These are phyloP conservation scores for Ophiocordyceps robertsii DNA, from an alignment of 2,329 filamentous ascomycete genomes.

Conservation along the genomic window DNA sequence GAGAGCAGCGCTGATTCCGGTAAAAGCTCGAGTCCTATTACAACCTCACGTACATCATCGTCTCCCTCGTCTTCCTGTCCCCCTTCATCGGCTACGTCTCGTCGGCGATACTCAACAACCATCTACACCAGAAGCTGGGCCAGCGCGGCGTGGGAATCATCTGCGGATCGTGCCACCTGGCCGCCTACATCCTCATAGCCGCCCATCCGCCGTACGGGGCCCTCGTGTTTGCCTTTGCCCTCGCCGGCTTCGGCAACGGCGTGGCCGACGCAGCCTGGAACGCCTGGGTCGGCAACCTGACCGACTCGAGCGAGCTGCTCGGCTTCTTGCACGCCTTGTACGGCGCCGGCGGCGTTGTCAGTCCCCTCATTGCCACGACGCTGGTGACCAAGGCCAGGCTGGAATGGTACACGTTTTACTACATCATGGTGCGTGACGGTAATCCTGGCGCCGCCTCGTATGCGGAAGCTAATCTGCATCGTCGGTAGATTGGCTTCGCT, in stretches of 20 bases:
- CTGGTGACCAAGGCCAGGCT: constrained; percentile 47
- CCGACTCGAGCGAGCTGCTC: constrained; percentile 44
- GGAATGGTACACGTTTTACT: constrained; percentile 59
- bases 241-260: constrained; percentile 56
- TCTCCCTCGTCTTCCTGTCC: constrained; percentile 51
- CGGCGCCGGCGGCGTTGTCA: constrained; percentile 48
- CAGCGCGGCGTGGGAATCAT: constrained; percentile 54
- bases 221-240: constrained; percentile 45
- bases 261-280: constrained; percentile 39
- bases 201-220: constrained; percentile 46
- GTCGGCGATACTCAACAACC: constrained; percentile 47
- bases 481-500: constrained; percentile 27
- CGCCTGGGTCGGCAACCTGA: constrained; percentile 48
- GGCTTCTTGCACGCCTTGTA: constrained; percentile 55
- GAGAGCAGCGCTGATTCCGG: not conserved
- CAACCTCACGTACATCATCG: constrained; percentile 37
- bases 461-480: constrained; percentile 2
- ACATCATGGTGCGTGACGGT: constrained; percentile 44
- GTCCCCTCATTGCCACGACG: constrained; percentile 51
- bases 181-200: constrained; percentile 47
- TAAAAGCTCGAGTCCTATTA: constrained; percentile 48
- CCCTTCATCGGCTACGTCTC: constrained; percentile 50
- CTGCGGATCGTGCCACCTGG: constrained; percentile 43
- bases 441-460: too few relatives aligned
- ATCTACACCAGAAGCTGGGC: constrained; percentile 45